These are phyloP conservation scores for Penicillium malachiteum DNA, from an alignment of 495 filamentous ascomycete species.

Conservation along the genomic window DNA sequence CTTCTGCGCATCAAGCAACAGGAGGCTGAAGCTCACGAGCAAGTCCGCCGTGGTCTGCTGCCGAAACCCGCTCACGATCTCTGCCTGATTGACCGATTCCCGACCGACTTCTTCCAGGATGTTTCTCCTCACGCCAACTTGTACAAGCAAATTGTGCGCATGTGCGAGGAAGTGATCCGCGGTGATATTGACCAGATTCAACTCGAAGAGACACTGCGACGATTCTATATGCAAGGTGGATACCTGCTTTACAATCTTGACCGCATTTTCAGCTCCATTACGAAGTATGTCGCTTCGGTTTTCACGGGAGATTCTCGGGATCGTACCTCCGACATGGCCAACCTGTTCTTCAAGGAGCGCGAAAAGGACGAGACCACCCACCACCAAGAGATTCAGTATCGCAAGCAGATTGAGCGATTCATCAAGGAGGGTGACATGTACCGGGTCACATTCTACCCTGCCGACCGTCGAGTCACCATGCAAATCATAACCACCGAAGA, in stretches of 20 bases:
- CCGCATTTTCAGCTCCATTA: slow-evolving; percentile 74
- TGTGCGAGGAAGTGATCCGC: slow-evolving; percentile 67
- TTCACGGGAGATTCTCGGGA: slow-evolving; percentile 82
- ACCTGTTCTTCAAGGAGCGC: slow-evolving; percentile 78
- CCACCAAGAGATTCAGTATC: slow-evolving; percentile 77
- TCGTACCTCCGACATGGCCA: slow-evolving; percentile 81
- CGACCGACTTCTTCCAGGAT: slow-evolving; percentile 80
- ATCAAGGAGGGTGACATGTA: slow-evolving; percentile 90
- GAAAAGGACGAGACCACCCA: slow-evolving; percentile 79
- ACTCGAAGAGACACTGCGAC: slow-evolving; percentile 85
- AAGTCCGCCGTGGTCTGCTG: slow-evolving; percentile 62
- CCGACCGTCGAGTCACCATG: slow-evolving; percentile 57
- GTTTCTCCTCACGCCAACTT: slow-evolving; percentile 60
- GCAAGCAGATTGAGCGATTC: slow-evolving; percentile 82
- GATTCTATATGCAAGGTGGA: slow-evolving; percentile 82
- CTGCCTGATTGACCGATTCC: slow-evolving; percentile 69
- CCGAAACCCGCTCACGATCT: slow-evolving; percentile 80
- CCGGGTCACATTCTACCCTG: slow-evolving; percentile 61
- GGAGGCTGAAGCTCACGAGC: slow-evolving; percentile 67
- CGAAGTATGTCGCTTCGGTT: slow-evolving; percentile 71
- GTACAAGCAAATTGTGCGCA: slow-evolving; percentile 65
- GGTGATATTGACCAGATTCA: slow-evolving; percentile 74
- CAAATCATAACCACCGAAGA: slow-evolving; percentile 79
- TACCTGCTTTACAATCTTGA: slow-evolving; percentile 90
- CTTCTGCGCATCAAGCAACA: slow-evolving; percentile 77